Evolutionary conservation across 1,139 yeast genomes (phyloP), one percentile per base, ranked within the genome.

Genomic region (Arxiozyma telluris): DNA sequence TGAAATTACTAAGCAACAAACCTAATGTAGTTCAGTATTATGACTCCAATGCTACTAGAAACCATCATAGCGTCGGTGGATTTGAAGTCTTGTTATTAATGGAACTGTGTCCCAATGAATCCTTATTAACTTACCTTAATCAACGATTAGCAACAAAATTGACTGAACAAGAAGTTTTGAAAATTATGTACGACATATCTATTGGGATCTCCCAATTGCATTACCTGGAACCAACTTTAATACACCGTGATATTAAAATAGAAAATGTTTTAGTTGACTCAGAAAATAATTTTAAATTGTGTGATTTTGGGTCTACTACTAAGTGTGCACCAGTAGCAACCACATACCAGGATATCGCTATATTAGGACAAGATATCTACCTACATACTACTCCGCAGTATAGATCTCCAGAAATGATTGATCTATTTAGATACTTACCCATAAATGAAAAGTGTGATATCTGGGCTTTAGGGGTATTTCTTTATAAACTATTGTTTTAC

Each of bases 321-420:
- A 21, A 80, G 78, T 22, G 84, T 82, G 53, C 72, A 80, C 59
- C 78, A 80, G 46, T 66, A 5, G 67, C 63, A 2, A 60, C 64
- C 1, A 64, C 65, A 2, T 69, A 66, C 27, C 70, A 64, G 48
- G 71, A 68, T 30, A 67, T 84, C 61, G 83, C 83, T 52, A 72
- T 78, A n/a, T 71, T 90, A 47, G 87, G 86, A 59, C 88, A 87
- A 59, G 97, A 93, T 65, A 81, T 93, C 53, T 81, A 88, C 75
- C 84, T 84, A 57, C 94, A 93, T 68, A 93, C 98, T 0, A 93
- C 98, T 1, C 96, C 96, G 7, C 98, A 93, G 69, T 93, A 93
- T 70, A 77, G 98, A 60, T 79, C 96, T 0, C 98, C 98, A 0
- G 98, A 93, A 69, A 93, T 93, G 98, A 80, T 93, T 54, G 98